Evolutionary conservation across 208 protist genomes (phyloP), one percentile per base, ranked within the genome.

Genomic region (Trypanosoma lewisi): DNA sequence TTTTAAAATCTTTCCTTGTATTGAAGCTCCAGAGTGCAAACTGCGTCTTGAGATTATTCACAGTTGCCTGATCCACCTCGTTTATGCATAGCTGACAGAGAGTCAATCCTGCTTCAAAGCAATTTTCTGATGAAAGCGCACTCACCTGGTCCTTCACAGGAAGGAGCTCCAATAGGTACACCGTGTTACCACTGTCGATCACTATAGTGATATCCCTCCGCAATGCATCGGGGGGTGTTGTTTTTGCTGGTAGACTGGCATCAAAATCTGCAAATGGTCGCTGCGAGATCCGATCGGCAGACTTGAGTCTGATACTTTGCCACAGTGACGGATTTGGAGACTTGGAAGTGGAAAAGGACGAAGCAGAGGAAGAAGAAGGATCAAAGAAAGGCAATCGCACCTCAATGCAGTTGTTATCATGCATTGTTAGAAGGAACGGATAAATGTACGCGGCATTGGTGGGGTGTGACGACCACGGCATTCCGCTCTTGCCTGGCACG

Each of bases 51-150:
- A 85, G 60, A 23, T 58, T 62, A 28, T 57, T 61, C 33, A 73
- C 28, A 4, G 75, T 71, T 2, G 56, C 28, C 52, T 67, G 34
- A 31, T 66, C 45, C 39, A 88, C 77, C 49, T 85, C 73, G 39
- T 77, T 73, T 4, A 76, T 66, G 47, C 76, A 90, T 1, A 93
- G 70, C 55, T 82, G 79, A 57, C 72, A 85, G 11, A 93, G 75
- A 4, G 85, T 53, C 31, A 83, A 63, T 14, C 67, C 76, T 6
- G 64, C 70, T 19, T 80, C 77, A 27, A 83, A 82, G 12, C 45
- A 39, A 52, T 70, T 60, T 4, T 41, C 21, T 3, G 67, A 44
- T 1, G 75, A 65, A 11, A 93, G 58, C 0, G 27, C 21, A n/a
- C 73, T 42, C 8, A 62, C 74, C 56, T 85, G 75, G 8, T 44